A percentile compares a stretch with the other conserved stretches of the same genome.
Evolutionary conservation across 768 basidiomycete species (phyloP).

Genomic region (Lactarius sp.): DNA sequence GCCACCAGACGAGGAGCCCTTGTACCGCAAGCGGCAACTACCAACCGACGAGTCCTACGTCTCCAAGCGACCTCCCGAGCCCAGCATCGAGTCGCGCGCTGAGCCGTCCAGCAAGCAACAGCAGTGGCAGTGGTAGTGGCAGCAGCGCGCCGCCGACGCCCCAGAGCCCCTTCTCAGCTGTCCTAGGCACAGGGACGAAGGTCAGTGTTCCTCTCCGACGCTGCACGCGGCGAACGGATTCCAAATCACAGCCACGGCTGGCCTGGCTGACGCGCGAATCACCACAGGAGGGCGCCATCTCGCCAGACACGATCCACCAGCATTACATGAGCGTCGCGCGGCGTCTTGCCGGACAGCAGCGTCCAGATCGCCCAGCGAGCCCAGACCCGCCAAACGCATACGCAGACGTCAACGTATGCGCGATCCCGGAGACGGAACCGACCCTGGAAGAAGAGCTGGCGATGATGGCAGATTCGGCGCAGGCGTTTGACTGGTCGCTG

Average conservation of each 20-base stretch:
- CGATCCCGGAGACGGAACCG: neutral
- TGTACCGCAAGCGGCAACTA: neutral
- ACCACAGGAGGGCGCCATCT: neutral
- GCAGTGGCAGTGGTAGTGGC: neutral
- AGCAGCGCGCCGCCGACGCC: slow-evolving; percentile 9
- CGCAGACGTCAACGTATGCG: neutral
- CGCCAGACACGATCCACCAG: slow-evolving; percentile 1
- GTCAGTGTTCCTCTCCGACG: neutral
- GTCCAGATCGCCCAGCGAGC: neutral
- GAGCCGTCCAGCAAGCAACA: slow-evolving; percentile 1
- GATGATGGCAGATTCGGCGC: neutral
- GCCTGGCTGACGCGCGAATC: neutral
- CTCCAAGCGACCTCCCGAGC: neutral
- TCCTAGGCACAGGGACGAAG: neutral
- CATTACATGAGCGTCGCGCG: slow-evolving; percentile 4
- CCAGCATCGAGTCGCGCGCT: neutral
- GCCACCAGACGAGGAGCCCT: neutral
- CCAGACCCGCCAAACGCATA: neutral
- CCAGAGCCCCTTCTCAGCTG: neutral
- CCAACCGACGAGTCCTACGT: neutral
- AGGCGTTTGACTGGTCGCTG: neutral
- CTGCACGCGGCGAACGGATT: neutral
- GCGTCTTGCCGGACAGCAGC: neutral
- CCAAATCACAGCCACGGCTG: neutral
- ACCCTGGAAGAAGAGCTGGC: neutral